Evolutionary conservation across 768 basidiomycete species (phyloP), one percentile per base, ranked within the genome.

Genomic region (Russula earlei): DNA sequence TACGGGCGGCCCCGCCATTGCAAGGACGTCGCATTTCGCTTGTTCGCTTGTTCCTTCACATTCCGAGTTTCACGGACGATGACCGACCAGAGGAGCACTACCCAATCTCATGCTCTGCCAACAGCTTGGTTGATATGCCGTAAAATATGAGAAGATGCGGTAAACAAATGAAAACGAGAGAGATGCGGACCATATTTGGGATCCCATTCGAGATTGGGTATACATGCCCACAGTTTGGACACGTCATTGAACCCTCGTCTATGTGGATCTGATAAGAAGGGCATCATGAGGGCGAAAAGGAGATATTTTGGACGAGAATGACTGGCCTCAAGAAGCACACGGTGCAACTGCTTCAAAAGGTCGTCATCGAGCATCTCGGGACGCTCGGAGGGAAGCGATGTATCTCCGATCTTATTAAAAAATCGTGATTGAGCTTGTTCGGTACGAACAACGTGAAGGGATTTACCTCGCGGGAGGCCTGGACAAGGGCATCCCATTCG

Each of bases 141-240:
- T 5, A 31, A 94, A 65, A 41, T 31, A n/a, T n/a, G n/a, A n/a
- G n/a, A 14, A 15, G 4, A 4, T 14, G 6, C n/a, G 20, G 40
- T 17, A 25, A 46, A 56, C 31, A 54, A 38, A 34, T 7, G 44
- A 33, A 40, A 6, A 17, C 24, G 7, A 27, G 17, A n/a, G 22
- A 38, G 7, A 24, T 41, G 34, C 42, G 17, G 41, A 94, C 95
- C 95, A 98, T 98, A 75, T 98, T 98, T 7, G 95, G 93, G 60
- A 99, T 98, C 12, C 94, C 94, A 66, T 85, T 94, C 46, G 82
- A 84, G 64, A 99, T 91, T 24, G 85, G 83, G 65, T 96, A 97
- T 17, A 83, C 75, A 63, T 97, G 95, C 20, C 77, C 79, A 72
- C 95, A 99, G 62, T 89, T 91, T 24, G 87, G 87, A 69, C 95